A percentile compares a stretch with the other conserved stretches of the same genome.
Conservation (phyloP, 192 early-diverging fungal genomes). For the Linnemannia exigua region DNA sequence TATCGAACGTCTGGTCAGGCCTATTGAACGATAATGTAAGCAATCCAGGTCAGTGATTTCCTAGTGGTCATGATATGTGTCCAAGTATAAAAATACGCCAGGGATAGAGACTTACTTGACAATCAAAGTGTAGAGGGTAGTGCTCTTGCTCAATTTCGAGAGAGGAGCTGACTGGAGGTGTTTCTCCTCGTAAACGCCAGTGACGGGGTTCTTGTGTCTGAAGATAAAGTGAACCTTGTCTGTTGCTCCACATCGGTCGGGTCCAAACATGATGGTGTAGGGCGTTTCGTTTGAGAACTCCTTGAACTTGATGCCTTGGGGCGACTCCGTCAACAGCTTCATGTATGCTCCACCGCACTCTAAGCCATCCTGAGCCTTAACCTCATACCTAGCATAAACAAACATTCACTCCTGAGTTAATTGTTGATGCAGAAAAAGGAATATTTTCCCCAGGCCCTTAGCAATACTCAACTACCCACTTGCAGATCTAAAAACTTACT, state of each 20-base stretch:
- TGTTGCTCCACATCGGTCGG: slow-evolving; percentile 87
- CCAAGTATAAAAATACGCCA: neutral
- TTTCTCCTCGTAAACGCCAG: slow-evolving; percentile 87
- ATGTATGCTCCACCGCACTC: slow-evolving; percentile 94
- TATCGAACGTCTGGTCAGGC: slow-evolving; percentile 83
- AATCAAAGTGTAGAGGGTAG: slow-evolving; percentile 85
- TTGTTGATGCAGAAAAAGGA: neutral
- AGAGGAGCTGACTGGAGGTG: slow-evolving; percentile 77
- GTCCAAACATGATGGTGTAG: slow-evolving; percentile 91
- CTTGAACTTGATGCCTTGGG: slow-evolving; percentile 66
- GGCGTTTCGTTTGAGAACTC: slow-evolving; percentile 87
- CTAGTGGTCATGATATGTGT: neutral
- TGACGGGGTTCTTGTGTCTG: slow-evolving; percentile 89
- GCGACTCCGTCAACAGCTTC: slow-evolving; percentile 80
- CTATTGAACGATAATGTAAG: slow-evolving; percentile 19
- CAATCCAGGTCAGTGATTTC: neutral
- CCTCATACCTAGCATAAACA: slow-evolving; percentile 69
- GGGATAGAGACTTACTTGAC: slow-evolving; percentile 59
- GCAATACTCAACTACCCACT: neutral
- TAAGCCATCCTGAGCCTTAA: slow-evolving; percentile 87
- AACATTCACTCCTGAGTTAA: neutral
- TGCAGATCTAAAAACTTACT: slow-evolving; percentile 60
- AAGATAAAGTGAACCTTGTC: slow-evolving; percentile 95
- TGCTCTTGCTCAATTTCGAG: slow-evolving; percentile 72
- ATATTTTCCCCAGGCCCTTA: neutral